Evolutionary conservation across 1,284 basidiomycete species (phyloP).

Genomic region (Gomphus sp.): DNA sequence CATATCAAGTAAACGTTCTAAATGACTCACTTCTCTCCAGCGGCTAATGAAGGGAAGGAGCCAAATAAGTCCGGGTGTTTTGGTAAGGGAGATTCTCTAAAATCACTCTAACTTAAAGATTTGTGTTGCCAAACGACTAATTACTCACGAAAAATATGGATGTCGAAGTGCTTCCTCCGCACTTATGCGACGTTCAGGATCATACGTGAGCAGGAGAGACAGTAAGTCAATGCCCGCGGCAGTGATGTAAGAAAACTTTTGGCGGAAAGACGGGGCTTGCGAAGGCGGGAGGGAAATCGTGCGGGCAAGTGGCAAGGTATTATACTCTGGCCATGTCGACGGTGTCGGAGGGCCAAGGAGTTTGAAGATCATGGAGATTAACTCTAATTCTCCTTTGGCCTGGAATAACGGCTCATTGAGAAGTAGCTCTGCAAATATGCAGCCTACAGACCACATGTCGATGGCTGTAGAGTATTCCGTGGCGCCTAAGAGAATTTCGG

Average conservation of each 20-base stretch:
- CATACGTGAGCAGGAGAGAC: constrained; percentile 77
- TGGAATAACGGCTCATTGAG: constrained; percentile 91
- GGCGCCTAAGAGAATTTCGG: constrained; percentile 91
- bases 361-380: constrained; percentile 89
- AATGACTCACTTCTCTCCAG: constrained; percentile 79
- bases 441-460: constrained; percentile 99
- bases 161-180: constrained; percentile 87
- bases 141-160: constrained; percentile 79
- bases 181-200: constrained; percentile 76
- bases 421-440: constrained; percentile 96
- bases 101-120: background rate
- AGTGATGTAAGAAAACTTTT: constrained; percentile 76
- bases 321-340: constrained; percentile 81
- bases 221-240: constrained; percentile 83
- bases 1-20: background rate
- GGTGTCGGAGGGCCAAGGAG: constrained; percentile 85
- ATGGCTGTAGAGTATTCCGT: constrained; percentile 92
- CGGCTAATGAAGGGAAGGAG: constrained; percentile 94
- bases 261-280: constrained; percentile 62
- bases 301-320: constrained; percentile 69
- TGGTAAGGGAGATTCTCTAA: constrained; percentile 85
- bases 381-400: constrained; percentile 91
- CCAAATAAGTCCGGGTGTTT: constrained; percentile 98
- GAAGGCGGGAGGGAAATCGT: constrained; percentile 71
- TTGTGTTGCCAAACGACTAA: background rate